Percentiles rank a stretch among this genome's conserved stretches.
Conservation (phyloP, 495 filamentous ascomycete species). For the Penicillium roqueforti region DNA sequence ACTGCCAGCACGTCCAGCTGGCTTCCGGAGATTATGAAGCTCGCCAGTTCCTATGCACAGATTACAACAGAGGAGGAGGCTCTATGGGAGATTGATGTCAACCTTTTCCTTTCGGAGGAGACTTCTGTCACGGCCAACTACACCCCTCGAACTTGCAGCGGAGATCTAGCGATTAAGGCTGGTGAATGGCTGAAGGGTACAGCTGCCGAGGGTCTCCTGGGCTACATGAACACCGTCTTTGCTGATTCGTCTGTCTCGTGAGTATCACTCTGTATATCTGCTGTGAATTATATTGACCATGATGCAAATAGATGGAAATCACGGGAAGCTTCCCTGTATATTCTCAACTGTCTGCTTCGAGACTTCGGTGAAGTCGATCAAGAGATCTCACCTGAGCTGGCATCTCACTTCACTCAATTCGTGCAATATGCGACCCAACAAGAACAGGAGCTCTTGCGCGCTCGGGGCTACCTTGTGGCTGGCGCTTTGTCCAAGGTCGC, state of each 20-base stretch:
- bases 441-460: slow-evolving; percentile 65
- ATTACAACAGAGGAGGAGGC: slow-evolving; percentile 90
- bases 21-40: slow-evolving; percentile 76
- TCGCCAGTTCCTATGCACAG: slow-evolving; percentile 81
- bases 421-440: slow-evolving; percentile 73
- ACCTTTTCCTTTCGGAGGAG: slow-evolving; percentile 91
- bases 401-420: slow-evolving; percentile 67
- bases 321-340: slow-evolving; percentile 75
- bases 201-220: slow-evolving; percentile 68
- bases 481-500: slow-evolving; percentile 63
- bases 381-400: slow-evolving; percentile 58
- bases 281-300: slow-evolving; percentile 23
- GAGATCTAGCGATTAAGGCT: slow-evolving; percentile 87
- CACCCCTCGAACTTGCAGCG: slow-evolving; percentile 85
- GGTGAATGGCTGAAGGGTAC: slow-evolving; percentile 76
- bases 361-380: slow-evolving; percentile 76
- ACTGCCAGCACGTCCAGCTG: slow-evolving; percentile 56
- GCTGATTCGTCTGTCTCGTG: slow-evolving; percentile 50
- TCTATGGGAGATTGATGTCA: slow-evolving; percentile 94
- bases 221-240: slow-evolving; percentile 67
- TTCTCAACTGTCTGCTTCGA: slow-evolving; percentile 73
- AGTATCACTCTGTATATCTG: slow-evolving; percentile 21
- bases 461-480: slow-evolving; percentile 79
- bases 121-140: slow-evolving; percentile 95
- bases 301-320: slow-evolving; percentile 49